Conservation (phyloP, 2,329 filamentous ascomycete genomes). For the Arthrocladium fulminans region DNA sequence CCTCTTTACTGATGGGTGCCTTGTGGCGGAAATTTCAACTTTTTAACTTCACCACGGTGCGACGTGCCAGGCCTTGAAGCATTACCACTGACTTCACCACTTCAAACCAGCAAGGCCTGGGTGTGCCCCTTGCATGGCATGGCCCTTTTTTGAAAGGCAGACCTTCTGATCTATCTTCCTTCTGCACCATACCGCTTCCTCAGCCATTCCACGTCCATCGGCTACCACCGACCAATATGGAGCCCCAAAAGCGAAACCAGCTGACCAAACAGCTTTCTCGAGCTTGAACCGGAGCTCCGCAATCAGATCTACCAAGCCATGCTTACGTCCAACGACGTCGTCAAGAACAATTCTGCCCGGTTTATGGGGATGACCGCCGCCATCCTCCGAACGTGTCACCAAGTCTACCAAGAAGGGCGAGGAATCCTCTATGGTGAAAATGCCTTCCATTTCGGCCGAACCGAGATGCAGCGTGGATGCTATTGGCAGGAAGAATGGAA, state of each 20-base stretch:
- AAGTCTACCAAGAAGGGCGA: slow-evolving; percentile 38
- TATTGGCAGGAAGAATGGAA: slow-evolving; percentile 36
- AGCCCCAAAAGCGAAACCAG: too few species aligned
- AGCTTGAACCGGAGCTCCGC: slow-evolving; percentile 37
- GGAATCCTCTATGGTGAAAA: slow-evolving; percentile 45
- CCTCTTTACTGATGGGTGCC: too few species aligned
- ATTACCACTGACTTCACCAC: background rate
- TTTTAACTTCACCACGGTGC: background rate
- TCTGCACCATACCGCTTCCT: too few species aligned
- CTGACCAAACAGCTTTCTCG: slow-evolving; percentile 26
- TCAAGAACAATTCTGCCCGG: slow-evolving; percentile 30
- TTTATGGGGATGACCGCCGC: slow-evolving; percentile 36
- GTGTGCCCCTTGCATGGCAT: background rate
- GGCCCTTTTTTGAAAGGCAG: too few species aligned
- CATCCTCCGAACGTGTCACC: slow-evolving; percentile 39
- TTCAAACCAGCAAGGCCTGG: background rate
- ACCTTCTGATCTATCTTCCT: too few species aligned
- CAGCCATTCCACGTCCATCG: too few species aligned
- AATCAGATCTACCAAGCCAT: slow-evolving; percentile 40
- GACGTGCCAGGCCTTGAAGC: background rate
- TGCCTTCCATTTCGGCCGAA: slow-evolving; percentile 37
- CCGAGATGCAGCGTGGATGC: slow-evolving; percentile 27
- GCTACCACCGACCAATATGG: too few species aligned
- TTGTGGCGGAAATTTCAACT: too few species aligned
- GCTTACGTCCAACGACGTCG: slow-evolving; percentile 28